Evolutionary conservation across 1,284 basidiomycete species (phyloP), one percentile per base, ranked within the genome.

Genomic region (Thecaphora thlaspeos): DNA sequence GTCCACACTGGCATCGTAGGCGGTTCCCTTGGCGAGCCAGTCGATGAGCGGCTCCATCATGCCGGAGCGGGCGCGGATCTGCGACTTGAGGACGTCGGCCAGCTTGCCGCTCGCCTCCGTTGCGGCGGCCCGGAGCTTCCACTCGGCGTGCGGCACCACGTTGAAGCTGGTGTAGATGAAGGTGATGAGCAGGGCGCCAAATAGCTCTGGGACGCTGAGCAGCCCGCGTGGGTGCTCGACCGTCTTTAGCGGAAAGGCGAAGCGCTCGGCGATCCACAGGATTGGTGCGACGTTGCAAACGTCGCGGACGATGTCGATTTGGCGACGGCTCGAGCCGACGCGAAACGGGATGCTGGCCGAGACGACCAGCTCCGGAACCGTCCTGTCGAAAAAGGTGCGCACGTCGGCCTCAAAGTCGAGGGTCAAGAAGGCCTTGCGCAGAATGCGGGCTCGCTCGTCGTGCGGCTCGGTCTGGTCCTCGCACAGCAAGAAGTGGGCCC

Each of bases 221-320:
- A 81, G 79, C 23, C 86, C 88, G 23, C 79, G 75, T 9, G 82
- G 80, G 24, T 82, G 74, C 10, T 81, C 63, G 43, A 82, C 81
- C 0, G 83, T 83, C 79, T 88, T 89, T 53, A 91, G 80, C n/a
- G 82, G 78, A 43, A 91, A 85, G 18, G 51, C 66, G 24, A 70
- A 55, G 18, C 51, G 43, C 32, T 68, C 21, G 10, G 65, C 61
- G 53, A 69, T 17, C 88, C 88, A 66, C 83, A 36, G 79, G 30
- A 88, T 78, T 7, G 89, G 86, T 0, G 86, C 82, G 30, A 81
- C 73, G 71, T 84, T 86, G 58, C 88, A 73, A 3, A 90, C 87
- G 64, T 88, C 85, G 7, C 83, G 81, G 23, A 87, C 85, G 53
- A 91, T 78, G 71, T 91, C 87, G 21, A 90, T 81, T 40, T 81